Percentiles rank a stretch among this genome's conserved stretches.
These are phyloP conservation scores for Geotrichum candidum DNA, from an alignment of 1,139 yeast genomes.

Conservation along the genomic window DNA sequence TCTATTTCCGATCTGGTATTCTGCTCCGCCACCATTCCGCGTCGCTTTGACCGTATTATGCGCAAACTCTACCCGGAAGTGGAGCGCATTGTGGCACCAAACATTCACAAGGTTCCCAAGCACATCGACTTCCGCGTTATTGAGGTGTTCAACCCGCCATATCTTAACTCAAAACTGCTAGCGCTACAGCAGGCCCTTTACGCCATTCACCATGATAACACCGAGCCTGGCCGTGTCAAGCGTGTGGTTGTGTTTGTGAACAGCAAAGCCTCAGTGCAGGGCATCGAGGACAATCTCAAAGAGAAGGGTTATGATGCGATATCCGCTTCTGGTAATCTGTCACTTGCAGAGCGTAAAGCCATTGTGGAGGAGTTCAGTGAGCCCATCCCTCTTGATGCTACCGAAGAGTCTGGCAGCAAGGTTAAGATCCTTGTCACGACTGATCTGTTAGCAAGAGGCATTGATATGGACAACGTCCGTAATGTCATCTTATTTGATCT, in stretches of 20 bases:
- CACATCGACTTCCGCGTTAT: conserved; percentile 66
- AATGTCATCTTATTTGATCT: conserved; percentile 81
- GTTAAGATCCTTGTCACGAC: conserved; percentile 76
- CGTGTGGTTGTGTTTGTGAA: conserved; percentile 86
- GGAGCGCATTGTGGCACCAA: conserved; percentile 69
- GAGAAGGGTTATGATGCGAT: conserved; percentile 56
- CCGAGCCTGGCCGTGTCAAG: conserved; percentile 71
- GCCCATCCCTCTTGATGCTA: conserved; percentile 45
- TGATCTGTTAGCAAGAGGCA: conserved; percentile 83
- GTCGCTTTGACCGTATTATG: conserved; percentile 62
- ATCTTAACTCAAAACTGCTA: conserved; percentile 72
- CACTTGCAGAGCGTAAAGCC: conserved; percentile 50
- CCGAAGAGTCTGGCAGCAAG: conserved; percentile 20
- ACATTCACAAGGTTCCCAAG: conserved; percentile 74
- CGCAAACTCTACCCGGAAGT: conserved; percentile 58
- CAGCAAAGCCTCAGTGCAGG: conserved; percentile 56
- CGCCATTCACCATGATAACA: conserved; percentile 77
- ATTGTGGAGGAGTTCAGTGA: conserved; percentile 56
- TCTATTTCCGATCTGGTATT: conserved; percentile 59
- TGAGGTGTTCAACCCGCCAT: conserved; percentile 70
- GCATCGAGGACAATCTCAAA: conserved; percentile 50
- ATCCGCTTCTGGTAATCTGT: conserved; percentile 62
- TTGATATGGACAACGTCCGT: conserved; percentile 76
- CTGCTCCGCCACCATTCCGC: conserved; percentile 88
- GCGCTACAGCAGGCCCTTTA: conserved; percentile 85